Percentiles rank a stretch among this genome's conserved stretches.
These are phyloP conservation scores for Coemansia sp. DNA, from an alignment of 192 early-diverging fungal species.

Conservation along the genomic window DNA sequence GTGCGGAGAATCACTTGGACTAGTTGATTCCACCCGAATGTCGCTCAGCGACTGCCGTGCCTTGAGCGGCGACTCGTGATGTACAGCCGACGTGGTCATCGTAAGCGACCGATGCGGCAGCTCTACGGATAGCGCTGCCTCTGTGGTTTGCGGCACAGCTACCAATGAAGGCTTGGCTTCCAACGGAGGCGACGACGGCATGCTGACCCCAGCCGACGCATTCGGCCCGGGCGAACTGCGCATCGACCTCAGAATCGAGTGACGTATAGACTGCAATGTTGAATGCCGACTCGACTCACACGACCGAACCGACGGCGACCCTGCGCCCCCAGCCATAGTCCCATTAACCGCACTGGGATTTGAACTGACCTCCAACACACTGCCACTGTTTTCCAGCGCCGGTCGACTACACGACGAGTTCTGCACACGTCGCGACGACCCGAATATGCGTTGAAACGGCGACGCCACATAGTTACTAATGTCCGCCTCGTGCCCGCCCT, in stretches of 20 bases:
- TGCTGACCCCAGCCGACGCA: neutral
- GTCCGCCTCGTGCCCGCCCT: slow-evolving; percentile 15
- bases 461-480: slow-evolving; percentile 45
- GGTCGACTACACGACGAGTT: neutral
- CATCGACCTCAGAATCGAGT: slow-evolving; percentile 15
- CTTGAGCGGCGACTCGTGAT: slow-evolving; percentile 15
- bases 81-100: slow-evolving; percentile 6
- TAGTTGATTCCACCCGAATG: slow-evolving; percentile 1
- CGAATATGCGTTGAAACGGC: slow-evolving; percentile 52
- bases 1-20: neutral
- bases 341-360: neutral
- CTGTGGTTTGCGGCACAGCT: neutral
- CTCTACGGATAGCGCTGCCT: neutral
- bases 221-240: slow-evolving; percentile 1
- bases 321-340: neutral
- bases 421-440: slow-evolving; percentile 8
- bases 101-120: slow-evolving; percentile 3
- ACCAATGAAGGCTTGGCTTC: neutral
- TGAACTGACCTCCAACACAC: slow-evolving; percentile 15
- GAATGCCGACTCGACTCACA: slow-evolving; percentile 13
- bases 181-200: no score
- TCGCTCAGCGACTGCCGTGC: slow-evolving; percentile 25
- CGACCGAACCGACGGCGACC: neutral
- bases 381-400: slow-evolving; percentile 2
- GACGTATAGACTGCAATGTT: slow-evolving; percentile 20